phyloP scores from a whole-genome alignment of 2,329 filamentous ascomycete genomes.

The Colletotrichum tropicicola region DNA sequence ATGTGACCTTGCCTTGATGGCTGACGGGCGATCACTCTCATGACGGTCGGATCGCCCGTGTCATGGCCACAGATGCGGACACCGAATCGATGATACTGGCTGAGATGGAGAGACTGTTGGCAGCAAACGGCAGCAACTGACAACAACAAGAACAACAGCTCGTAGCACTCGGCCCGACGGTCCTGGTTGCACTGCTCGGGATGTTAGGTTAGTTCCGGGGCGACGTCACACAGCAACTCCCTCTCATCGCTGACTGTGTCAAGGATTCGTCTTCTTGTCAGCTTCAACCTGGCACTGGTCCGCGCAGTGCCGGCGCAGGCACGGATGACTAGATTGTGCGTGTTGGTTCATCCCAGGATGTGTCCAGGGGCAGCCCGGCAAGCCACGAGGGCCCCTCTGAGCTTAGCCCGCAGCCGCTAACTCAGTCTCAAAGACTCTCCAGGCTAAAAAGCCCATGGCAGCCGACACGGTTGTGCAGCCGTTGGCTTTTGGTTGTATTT shows the following conservation, averaged over 20 bases:
- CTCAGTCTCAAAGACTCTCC: background rate
- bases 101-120: too few species aligned
- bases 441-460: background rate
- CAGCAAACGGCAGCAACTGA: background rate
- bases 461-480: background rate
- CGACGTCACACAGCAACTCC: background rate
- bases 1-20: background rate
- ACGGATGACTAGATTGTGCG: background rate
- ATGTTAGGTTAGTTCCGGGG: background rate
- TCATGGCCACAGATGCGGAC: too few species aligned
- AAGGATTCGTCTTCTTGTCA: constrained; percentile 13
- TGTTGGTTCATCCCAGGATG: background rate
- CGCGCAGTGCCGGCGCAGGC: background rate
- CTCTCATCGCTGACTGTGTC: background rate
- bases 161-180: background rate
- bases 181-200: background rate
- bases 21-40: background rate
- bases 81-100: too few species aligned
- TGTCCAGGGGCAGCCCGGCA: constrained; percentile 7
- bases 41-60: background rate
- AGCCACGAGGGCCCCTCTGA: background rate
- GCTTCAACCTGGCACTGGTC: too few species aligned
- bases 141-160: too few species aligned
- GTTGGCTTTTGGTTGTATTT: background rate
- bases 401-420: background rate